A percentile compares a stretch with the other conserved stretches of the same genome.
phyloP scores from a whole-genome alignment of 192 early-diverging fungal genomes.

The Pilobolus umbonatus region DNA sequence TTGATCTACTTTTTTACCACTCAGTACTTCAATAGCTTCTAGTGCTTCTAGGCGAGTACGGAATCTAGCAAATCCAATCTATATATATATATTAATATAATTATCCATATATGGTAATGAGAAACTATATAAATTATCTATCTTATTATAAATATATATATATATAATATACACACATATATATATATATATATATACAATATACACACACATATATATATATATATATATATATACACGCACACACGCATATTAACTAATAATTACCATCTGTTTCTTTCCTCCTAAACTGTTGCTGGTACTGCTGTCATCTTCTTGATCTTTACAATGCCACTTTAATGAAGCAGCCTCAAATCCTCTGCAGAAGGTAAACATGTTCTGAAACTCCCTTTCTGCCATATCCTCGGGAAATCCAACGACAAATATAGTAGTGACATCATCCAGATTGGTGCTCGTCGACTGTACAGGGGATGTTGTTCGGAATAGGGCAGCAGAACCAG shows the following conservation, averaged over 20 bases:
- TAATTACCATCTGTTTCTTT: slow-evolving; percentile 30
- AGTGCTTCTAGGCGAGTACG: slow-evolving; percentile 85
- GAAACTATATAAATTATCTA: background rate
- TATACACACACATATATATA: too few species aligned
- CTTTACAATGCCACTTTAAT: slow-evolving; percentile 81
- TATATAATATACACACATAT: too few species aligned
- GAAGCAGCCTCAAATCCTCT: slow-evolving; percentile 97
- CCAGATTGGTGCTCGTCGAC: slow-evolving; percentile 18
- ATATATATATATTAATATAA: slow-evolving; percentile 2
- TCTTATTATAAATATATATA: too few species aligned
- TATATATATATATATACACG: too few species aligned
- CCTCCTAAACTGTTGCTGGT: slow-evolving; percentile 8
- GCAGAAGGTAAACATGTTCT: slow-evolving; percentile 98
- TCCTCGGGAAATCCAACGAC: slow-evolving; percentile 99
- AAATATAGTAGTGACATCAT: slow-evolving; percentile 99
- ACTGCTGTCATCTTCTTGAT: slow-evolving; percentile 63
- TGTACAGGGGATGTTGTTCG: slow-evolving; percentile 2
- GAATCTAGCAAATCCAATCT: slow-evolving; percentile 99
- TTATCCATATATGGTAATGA: background rate
- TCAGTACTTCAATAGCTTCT: slow-evolving; percentile 86
- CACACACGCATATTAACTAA: too few species aligned
- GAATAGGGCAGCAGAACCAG: slow-evolving; percentile 7
- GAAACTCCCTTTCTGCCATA: slow-evolving; percentile 98
- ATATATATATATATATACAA: too few species aligned
- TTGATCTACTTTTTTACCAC: slow-evolving; percentile 87